Evolutionary conservation across 2,329 filamentous ascomycete species (phyloP).

Genomic region (Pseudogymnoascus sp.): DNA sequence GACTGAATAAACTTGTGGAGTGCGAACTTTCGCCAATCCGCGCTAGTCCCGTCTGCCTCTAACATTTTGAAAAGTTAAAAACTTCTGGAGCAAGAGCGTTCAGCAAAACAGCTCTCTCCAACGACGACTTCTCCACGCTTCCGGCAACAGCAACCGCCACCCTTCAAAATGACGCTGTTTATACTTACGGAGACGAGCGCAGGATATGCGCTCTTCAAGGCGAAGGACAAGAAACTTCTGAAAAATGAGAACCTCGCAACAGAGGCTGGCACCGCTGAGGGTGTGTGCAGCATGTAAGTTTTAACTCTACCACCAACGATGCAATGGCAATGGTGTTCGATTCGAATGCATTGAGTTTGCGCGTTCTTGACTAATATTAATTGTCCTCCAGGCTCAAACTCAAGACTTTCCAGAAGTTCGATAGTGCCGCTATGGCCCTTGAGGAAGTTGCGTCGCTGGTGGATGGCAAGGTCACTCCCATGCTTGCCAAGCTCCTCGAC

Average conservation of each 20-base stretch:
- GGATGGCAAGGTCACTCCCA: conserved; percentile 89
- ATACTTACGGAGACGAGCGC: conserved; percentile 91
- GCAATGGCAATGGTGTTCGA: conserved; percentile 5
- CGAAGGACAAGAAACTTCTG: conserved; percentile 95
- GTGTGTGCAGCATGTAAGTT: conserved; percentile 77
- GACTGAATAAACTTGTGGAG: not conserved
- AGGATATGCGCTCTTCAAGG: conserved; percentile 97
- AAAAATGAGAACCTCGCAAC: conserved; percentile 73
- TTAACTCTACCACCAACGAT: not conserved
- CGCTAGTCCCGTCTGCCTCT: conserved; percentile 3
- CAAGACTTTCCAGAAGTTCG: conserved; percentile 96
- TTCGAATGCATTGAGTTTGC: not conserved
- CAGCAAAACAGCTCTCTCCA: conserved; percentile 9
- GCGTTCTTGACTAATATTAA: not conserved
- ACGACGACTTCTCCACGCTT: conserved; percentile 9
- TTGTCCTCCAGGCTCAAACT: conserved; percentile 63
- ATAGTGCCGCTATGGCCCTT: conserved; percentile 81
- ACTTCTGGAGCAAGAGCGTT: conserved; percentile 9
- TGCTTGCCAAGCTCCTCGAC: conserved; percentile 73
- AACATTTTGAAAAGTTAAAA: conserved; percentile 12
- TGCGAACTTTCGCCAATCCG: conserved; percentile 8
- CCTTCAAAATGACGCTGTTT: conserved; percentile 70
- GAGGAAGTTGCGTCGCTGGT: conserved; percentile 83
- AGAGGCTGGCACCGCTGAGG: conserved; percentile 71
- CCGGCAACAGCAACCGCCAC: conserved; percentile 9